Conservation (phyloP, 139 green algal species). For the Micromonas pusilla region DNA sequence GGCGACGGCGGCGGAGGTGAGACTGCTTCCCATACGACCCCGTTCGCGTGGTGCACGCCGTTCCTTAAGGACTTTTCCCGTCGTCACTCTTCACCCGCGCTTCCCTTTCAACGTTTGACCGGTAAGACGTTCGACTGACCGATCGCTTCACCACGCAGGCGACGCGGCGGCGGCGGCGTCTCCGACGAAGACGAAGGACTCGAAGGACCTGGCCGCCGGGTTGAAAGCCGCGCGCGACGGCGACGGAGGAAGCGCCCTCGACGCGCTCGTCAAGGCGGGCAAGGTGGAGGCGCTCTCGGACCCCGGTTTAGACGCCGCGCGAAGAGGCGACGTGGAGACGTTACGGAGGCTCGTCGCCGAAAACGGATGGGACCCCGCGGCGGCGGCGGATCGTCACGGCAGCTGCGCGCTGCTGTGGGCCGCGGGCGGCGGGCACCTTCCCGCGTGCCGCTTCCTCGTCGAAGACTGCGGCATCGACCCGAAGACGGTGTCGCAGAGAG, state of each 20-base stretch:
- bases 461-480: conserved; percentile 20
- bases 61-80: too few species aligned
- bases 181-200: not conserved
- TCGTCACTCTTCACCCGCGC: too few species aligned
- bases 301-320: not conserved
- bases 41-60: too few species aligned
- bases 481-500: not conserved
- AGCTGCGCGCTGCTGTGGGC: conserved; percentile 33
- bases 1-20: not conserved
- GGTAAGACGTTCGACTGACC: too few species aligned
- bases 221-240: conserved; percentile 22
- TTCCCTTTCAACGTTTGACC: too few species aligned
- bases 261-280: not conserved
- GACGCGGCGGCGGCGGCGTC: too few species aligned
- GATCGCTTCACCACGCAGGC: too few species aligned
- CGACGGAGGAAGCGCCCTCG: conserved; percentile 5
- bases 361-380: not conserved
- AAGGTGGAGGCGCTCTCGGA: not conserved
- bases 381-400: conserved; percentile 26
- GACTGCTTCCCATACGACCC: too few species aligned
- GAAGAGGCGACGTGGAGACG: not conserved
- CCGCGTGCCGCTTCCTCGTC: conserved; percentile 16
- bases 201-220: not conserved
- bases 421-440: conserved; percentile 25
- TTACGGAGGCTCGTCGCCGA: not conserved